These are phyloP conservation scores for Termitomyces sp. DNA, from an alignment of 768 basidiomycete genomes.

Conservation along the genomic window DNA sequence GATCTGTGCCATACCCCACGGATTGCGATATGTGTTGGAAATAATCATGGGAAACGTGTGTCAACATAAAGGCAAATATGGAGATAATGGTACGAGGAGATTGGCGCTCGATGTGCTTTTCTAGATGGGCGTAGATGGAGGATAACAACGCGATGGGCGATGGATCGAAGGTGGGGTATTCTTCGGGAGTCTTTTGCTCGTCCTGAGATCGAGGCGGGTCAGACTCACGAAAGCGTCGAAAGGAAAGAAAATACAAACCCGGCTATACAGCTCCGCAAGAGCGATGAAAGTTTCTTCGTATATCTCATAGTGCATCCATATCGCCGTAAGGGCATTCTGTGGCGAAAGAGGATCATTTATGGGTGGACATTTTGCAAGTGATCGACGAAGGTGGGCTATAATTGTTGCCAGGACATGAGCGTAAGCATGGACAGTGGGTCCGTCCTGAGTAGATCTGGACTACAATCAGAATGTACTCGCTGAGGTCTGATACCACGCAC, in stretches of 20 bases:
- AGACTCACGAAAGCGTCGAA: not conserved
- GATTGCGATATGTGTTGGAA: constrained; percentile 52
- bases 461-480: constrained; percentile 2
- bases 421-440: constrained; percentile 60
- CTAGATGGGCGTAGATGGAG: constrained; percentile 52
- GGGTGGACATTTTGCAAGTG: constrained; percentile 36
- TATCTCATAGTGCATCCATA: constrained; percentile 47
- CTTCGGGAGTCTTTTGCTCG: constrained; percentile 24
- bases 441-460: constrained; percentile 38
- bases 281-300: constrained; percentile 47
- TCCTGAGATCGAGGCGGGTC: constrained; percentile 19
- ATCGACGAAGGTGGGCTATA: constrained; percentile 44
- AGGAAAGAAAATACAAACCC: constrained; percentile 36
- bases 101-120: constrained; percentile 46
- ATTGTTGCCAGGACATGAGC: constrained; percentile 58
- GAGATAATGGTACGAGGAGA: constrained; percentile 46
- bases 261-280: constrained; percentile 51
- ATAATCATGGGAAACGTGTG: constrained; percentile 58
- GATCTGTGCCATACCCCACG: constrained; percentile 45
- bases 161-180: constrained; percentile 39
- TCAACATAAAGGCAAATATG: constrained; percentile 63
- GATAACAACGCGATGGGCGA: constrained; percentile 51
- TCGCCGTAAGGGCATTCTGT: constrained; percentile 27
- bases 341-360: constrained; percentile 17
- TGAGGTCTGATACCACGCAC: constrained; percentile 28